Base-by-base conservation (phyloP, 106 monocot species). In the Triglochin maritima region DNA sequence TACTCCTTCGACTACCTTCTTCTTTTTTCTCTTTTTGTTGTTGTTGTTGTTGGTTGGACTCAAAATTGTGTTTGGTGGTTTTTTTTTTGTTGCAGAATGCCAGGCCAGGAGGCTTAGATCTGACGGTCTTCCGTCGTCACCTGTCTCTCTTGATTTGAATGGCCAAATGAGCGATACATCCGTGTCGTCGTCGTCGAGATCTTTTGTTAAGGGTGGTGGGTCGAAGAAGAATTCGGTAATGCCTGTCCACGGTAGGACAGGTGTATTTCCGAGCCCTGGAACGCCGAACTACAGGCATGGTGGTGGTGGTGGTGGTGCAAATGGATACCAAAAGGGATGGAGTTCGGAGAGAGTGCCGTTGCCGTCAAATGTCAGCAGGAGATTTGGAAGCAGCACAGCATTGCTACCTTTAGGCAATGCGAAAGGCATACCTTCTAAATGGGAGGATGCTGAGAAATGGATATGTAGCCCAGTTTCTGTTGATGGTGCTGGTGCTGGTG, bases 391-490 rank as follows among this genome's bases (percentile, higher is more conserved):
- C 11, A 68, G 75, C 43, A 64, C 54, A 17, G 59, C 65, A 3
- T 52, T 86, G 7, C 51, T 86, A 13, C 83, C 86, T 7, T 84
- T 89, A 70, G 71, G 68, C 61, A 84, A 84, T 43, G 86, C 89
- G 5, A 82, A 72, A 62, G 62, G 67, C 9, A 60, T 94, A 74
- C 93, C 93, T 4, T 94, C 93, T 5, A 94, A 94, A 74, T 94
- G 93, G 93, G 93, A 94, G 70, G 93, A 94, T 64, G 93, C 93
- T 2, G 93, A 94, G 81, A 86, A 82, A 73, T 94, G 93, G 93
- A 94, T 94, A 10, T 71, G 77, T 12, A 94, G 93, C 15, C 93
- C 93, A 2, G 76, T 94, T 49, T 81, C 83, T 6, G 76, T 63
- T n/a, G 87, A 88, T 77, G 78, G 69, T 6, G 61, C 17, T 14